These are phyloP conservation scores for Puccinellia tenuiflora DNA, from an alignment of 176 grass and related monocot genomes.

Conservation along the genomic window DNA sequence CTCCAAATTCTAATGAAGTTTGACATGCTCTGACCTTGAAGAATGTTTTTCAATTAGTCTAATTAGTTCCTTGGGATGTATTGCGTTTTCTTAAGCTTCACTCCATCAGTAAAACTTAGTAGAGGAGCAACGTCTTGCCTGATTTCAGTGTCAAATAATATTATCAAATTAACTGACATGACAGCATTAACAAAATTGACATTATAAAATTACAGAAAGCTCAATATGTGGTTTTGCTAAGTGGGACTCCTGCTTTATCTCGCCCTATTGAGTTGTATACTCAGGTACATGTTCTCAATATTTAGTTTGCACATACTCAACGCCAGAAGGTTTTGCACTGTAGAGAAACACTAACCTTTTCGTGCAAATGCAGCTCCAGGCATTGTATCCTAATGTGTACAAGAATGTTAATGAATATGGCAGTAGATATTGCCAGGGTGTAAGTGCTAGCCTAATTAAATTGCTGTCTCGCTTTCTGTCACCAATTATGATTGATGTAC, in stretches of 20 bases:
- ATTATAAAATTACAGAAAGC: slow-evolving; percentile 82
- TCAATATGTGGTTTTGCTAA: slow-evolving; percentile 75
- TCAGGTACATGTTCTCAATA: slow-evolving; percentile 48
- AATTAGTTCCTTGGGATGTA: neutral
- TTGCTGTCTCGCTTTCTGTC: slow-evolving; percentile 22
- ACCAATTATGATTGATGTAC: slow-evolving; percentile 16
- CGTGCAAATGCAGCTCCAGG: slow-evolving; percentile 58
- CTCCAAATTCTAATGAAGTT: neutral
- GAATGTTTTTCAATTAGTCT: slow-evolving; percentile 10
- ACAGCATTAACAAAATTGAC: neutral
- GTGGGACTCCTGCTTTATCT: slow-evolving; percentile 91
- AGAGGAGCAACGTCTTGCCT: neutral
- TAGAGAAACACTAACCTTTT: neutral
- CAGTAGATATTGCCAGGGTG: slow-evolving; percentile 88
- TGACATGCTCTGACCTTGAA: neutral
- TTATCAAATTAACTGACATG: slow-evolving; percentile 1
- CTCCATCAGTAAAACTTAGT: neutral
- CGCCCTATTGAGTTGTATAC: slow-evolving; percentile 89
- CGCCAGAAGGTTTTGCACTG: neutral
- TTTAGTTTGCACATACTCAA: slow-evolving; percentile 11
- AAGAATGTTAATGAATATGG: slow-evolving; percentile 84
- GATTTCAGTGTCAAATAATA: neutral
- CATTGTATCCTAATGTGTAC: slow-evolving; percentile 76
- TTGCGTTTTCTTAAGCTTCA: neutral
- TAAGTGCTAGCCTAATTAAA: slow-evolving; percentile 50